Evolutionary conservation across 352 stramenopile genomes (phyloP).

Genomic region (Phytopythium ostracodes): DNA sequence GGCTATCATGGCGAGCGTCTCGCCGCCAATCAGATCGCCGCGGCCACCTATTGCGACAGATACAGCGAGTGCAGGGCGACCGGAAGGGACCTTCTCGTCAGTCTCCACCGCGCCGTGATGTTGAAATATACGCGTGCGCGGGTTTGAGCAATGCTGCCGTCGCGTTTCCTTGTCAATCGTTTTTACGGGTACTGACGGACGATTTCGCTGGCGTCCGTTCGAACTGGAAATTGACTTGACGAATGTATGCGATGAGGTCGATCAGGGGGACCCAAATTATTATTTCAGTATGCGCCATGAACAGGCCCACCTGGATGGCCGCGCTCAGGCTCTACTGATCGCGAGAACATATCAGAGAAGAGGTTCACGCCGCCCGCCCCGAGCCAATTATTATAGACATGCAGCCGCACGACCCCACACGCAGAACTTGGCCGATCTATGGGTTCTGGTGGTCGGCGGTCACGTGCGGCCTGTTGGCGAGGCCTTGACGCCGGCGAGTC

Average conservation of each 20-base stretch:
- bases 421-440: not conserved
- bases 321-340: slow-evolving; percentile 5
- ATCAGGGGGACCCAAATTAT: not conserved
- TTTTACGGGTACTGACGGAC: not conserved
- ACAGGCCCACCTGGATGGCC: not conserved
- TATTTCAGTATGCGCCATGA: slow-evolving; percentile 11
- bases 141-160: slow-evolving; percentile 1
- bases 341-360: not conserved
- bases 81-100: not conserved
- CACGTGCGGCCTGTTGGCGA: not conserved
- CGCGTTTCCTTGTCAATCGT: slow-evolving; percentile 7
- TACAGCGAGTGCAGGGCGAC: not conserved
- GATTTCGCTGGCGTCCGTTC: not conserved
- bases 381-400: slow-evolving; percentile 5
- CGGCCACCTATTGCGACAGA: not conserved
- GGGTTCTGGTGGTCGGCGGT: not conserved
- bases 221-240: not conserved
- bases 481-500: slow-evolving; percentile 3
- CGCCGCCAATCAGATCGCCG: not conserved
- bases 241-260: not conserved
- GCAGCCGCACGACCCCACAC: slow-evolving; percentile 3
- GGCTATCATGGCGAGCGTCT: not conserved
- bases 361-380: not conserved
- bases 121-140: not conserved
- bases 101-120: not conserved